Conservation (phyloP, 768 basidiomycete species). For the Termitomyces sp. region DNA sequence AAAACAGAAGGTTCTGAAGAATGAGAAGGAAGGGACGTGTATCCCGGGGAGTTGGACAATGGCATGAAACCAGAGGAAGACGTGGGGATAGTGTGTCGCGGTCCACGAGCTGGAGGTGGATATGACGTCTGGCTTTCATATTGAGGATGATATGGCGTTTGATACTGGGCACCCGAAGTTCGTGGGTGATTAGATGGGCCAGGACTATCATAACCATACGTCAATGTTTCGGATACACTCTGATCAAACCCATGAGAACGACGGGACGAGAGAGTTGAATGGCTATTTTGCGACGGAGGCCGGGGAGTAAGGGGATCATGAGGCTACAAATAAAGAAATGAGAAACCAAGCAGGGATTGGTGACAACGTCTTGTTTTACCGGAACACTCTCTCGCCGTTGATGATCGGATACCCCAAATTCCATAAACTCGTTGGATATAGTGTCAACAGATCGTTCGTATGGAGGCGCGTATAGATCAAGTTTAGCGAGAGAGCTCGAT, state of each 20-base stretch:
- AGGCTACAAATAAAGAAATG: conserved; percentile 22
- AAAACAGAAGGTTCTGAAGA: conserved; percentile 26
- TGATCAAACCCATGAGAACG: conserved; percentile 38
- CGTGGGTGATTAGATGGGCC: conserved; percentile 28
- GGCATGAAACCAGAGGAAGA: conserved; percentile 71
- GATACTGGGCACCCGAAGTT: conserved; percentile 23
- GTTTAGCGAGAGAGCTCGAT: conserved; percentile 56
- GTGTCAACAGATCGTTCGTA: conserved; percentile 65
- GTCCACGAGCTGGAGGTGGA: conserved; percentile 41
- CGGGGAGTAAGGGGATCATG: conserved; percentile 33
- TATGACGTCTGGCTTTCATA: conserved; percentile 33
- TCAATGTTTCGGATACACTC: conserved; percentile 27
- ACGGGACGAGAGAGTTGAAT: conserved; percentile 30
- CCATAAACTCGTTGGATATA: conserved; percentile 62
- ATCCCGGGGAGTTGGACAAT: conserved; percentile 38
- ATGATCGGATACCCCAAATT: conserved; percentile 52
- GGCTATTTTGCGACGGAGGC: conserved; percentile 29
- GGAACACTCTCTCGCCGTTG: conserved; percentile 57
- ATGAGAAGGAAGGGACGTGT: conserved; percentile 40
- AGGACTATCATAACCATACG: conserved; percentile 38
- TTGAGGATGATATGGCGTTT: conserved; percentile 37
- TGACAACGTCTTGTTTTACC: conserved; percentile 31
- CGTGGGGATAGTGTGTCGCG: conserved; percentile 65
- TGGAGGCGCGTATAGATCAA: conserved; percentile 71
- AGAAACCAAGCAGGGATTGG: not conserved